These are phyloP conservation scores for Pyrus communis DNA, from an alignment of 306 rosid species.

Conservation along the genomic window DNA sequence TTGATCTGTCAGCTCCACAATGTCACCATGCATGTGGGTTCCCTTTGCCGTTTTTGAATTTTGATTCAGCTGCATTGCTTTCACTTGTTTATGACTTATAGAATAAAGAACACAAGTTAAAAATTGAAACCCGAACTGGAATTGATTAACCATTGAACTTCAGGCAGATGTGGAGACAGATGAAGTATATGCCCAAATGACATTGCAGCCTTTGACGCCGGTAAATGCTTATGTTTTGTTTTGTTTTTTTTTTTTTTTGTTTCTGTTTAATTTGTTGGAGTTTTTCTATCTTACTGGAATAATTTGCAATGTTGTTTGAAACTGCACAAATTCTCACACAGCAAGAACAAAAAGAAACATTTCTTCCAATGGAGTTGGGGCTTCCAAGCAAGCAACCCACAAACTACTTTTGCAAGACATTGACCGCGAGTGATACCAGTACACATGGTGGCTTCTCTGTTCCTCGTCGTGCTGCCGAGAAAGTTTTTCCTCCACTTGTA, in stretches of 20 bases:
- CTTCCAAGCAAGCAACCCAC: conserved; percentile 81
- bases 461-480: conserved; percentile 93
- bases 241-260: neutral
- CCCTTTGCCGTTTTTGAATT: neutral
- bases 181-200: conserved; percentile 95
- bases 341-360: conserved; percentile 94
- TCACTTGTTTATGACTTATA: neutral
- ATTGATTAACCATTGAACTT: conserved; percentile 25
- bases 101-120: neutral
- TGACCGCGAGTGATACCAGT: conserved; percentile 86
- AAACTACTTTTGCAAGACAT: conserved; percentile 82
- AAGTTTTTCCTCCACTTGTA: conserved; percentile 87
- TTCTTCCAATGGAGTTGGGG: conserved; percentile 85
- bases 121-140: neutral
- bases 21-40: conserved; percentile 78
- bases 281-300: neutral
- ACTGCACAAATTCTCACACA: neutral
- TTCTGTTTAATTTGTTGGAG: neutral
- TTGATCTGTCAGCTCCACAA: conserved; percentile 80
- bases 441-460: conserved; percentile 93
- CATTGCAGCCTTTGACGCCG: conserved; percentile 78
- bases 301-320: neutral
- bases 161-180: conserved; percentile 95
- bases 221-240: conserved; percentile 33
- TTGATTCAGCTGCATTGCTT: neutral